Conservation (phyloP, 495 filamentous ascomycete genomes). For the Annulohypoxylon moriforme region DNA sequence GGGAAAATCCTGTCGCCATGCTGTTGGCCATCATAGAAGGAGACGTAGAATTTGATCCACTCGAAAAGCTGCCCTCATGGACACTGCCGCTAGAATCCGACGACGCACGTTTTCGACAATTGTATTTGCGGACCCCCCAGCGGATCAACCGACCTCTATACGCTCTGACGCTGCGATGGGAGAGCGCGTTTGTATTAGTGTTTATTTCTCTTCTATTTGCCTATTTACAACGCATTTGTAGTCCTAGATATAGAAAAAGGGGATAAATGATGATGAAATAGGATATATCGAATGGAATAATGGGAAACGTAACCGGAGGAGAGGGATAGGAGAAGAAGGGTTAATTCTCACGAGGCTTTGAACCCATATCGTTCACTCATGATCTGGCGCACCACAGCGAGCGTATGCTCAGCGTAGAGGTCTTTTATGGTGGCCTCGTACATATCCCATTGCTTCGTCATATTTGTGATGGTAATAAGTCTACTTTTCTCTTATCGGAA, state of each 20-base stretch:
- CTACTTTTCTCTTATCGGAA: slow-evolving; percentile 1
- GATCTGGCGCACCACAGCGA: slow-evolving; percentile 54
- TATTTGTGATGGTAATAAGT: slow-evolving; percentile 30
- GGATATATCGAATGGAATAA: background rate
- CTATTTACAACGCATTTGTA: background rate
- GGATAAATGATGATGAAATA: background rate
- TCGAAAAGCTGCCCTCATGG: slow-evolving; percentile 11
- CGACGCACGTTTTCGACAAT: slow-evolving; percentile 47
- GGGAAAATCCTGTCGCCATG: background rate
- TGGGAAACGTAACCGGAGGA: background rate
- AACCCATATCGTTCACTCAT: slow-evolving; percentile 58
- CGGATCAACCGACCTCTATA: slow-evolving; percentile 58
- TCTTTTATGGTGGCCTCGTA: slow-evolving; percentile 52
- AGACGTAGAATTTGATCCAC: slow-evolving; percentile 19
- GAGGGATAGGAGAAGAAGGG: background rate
- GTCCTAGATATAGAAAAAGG: background rate
- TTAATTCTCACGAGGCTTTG: slow-evolving; percentile 56
- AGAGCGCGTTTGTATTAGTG: slow-evolving; percentile 6
- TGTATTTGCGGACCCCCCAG: slow-evolving; percentile 61
- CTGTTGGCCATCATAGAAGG: slow-evolving; percentile 7
- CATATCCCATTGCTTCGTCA: slow-evolving; percentile 59
- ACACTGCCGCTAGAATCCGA: slow-evolving; percentile 21
- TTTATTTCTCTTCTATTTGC: background rate
- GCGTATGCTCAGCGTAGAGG: slow-evolving; percentile 57
- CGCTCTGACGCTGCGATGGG: slow-evolving; percentile 40